A percentile compares a stretch with the other conserved stretches of the same genome.
Evolutionary conservation across 2,329 filamentous ascomycete genomes (phyloP).

Genomic region (Aureobasidium sp.): DNA sequence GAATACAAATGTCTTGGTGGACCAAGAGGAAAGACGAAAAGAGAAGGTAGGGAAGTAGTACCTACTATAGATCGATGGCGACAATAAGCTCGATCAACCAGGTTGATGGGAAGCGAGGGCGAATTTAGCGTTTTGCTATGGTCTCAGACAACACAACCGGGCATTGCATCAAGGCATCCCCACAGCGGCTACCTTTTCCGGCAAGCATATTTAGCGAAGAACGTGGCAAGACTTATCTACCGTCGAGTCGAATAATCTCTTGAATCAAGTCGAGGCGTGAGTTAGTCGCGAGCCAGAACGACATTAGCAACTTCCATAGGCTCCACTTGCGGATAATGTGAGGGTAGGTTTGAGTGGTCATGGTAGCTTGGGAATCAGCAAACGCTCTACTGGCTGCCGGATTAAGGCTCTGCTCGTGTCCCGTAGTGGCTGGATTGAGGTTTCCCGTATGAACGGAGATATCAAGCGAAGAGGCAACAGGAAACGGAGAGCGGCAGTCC

Average conservation of each 20-base stretch:
- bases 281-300: neutral
- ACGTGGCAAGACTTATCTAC: neutral
- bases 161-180: neutral
- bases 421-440: neutral
- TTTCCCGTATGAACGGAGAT: neutral
- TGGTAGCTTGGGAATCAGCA: neutral
- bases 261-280: neutral
- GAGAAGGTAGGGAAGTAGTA: neutral
- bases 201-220: neutral
- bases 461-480: neutral
- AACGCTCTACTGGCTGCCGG: neutral
- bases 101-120: neutral
- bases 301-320: neutral
- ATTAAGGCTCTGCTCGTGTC: neutral
- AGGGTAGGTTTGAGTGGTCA: neutral
- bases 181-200: neutral
- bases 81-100: neutral
- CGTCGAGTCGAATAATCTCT: no score
- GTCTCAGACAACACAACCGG: neutral
- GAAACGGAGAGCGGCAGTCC: neutral
- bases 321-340: neutral
- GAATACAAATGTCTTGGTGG: neutral
- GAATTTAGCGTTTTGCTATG: neutral
- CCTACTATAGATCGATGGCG: neutral
- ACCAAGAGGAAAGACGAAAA: neutral